Conservation (phyloP, 2,329 filamentous ascomycete species). For the Phyllosticta citrichinensis region DNA sequence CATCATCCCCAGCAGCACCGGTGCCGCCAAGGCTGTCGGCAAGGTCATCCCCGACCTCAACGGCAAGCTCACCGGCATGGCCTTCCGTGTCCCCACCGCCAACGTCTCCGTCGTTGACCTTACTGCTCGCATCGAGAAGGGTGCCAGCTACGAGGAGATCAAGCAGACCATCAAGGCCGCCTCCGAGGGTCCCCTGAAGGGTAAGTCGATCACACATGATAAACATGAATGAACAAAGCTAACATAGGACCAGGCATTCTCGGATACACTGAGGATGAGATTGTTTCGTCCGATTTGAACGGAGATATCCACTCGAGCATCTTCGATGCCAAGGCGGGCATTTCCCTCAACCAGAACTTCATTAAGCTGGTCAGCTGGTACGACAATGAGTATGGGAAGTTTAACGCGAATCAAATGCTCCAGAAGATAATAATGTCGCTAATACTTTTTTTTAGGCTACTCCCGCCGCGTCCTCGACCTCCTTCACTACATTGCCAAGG, state of each 20-base stretch:
- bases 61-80: constrained; percentile 99
- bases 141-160: constrained; percentile 80
- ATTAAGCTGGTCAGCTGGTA: constrained; percentile 98
- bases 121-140: constrained; percentile 89
- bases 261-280: constrained; percentile 90
- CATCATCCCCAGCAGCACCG: constrained; percentile 98
- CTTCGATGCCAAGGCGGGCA: constrained; percentile 99
- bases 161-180: constrained; percentile 82
- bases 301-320: constrained; percentile 92
- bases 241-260: constrained; percentile 49
- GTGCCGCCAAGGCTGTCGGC: constrained; percentile 99
- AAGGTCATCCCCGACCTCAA: constrained; percentile 98
- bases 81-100: constrained; percentile 96
- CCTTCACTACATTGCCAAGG: constrained; percentile 33
- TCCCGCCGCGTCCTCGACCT: neutral
- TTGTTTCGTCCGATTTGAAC: constrained; percentile 90
- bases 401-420: neutral
- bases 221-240: constrained; percentile 29
- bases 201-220: constrained; percentile 32
- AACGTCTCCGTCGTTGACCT: constrained; percentile 99
- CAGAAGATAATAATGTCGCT: neutral
- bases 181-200: constrained; percentile 74
- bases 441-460: neutral
- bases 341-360: constrained; percentile 96
- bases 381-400: constrained; percentile 76